Conservation (phyloP, 345 rosid genomes). For the Eucalyptus marginata region DNA sequence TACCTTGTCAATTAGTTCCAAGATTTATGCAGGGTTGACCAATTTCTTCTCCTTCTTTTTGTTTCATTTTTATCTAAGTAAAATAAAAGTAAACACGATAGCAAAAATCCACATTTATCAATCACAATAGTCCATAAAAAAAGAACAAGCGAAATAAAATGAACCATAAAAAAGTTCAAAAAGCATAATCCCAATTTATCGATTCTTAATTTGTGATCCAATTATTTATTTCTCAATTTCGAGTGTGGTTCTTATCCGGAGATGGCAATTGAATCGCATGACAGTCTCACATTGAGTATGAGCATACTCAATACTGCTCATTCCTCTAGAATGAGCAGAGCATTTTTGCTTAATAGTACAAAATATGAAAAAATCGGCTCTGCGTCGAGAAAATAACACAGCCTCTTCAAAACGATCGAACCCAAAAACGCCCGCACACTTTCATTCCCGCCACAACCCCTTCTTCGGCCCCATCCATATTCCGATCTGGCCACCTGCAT, state of each 20-base stretch:
- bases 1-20: no score
- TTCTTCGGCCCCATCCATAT: neutral
- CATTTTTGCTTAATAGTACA: neutral
- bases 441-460: neutral
- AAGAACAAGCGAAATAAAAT: accelerated
- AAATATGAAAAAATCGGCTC: no score
- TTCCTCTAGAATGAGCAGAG: no score
- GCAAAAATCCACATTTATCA: no score
- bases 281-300: accelerated
- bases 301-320: no score
- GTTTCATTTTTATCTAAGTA: no score
- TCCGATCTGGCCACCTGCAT: neutral
- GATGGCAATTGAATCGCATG: no score
- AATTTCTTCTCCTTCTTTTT: accelerated
- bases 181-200: no score
- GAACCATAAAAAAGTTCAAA: accelerated
- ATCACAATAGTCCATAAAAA: no score
- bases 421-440: neutral
- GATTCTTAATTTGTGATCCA: accelerated
- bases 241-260: accelerated
- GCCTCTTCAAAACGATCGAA: neutral
- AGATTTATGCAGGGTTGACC: accelerated
- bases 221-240: no score
- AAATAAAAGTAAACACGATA: no score
- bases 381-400: neutral